Evolutionary conservation across 352 stramenopile genomes (phyloP).

Genomic region (Phytophthora lateralis): DNA sequence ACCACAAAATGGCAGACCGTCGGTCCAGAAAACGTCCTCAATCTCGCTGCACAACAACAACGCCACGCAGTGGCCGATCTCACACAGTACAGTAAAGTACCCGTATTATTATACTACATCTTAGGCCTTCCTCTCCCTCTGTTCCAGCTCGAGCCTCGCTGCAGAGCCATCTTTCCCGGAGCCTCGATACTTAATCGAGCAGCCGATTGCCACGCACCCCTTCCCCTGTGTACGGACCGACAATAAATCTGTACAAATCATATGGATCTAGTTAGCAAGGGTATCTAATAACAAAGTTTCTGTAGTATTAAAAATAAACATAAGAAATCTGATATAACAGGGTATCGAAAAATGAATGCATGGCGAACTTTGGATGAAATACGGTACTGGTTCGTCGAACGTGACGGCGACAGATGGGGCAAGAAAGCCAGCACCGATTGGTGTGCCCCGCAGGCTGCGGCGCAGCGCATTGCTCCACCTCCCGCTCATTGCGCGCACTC

Average conservation of each 20-base stretch:
- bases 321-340: background rate
- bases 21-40: conserved; percentile 9
- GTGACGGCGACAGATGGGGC: conserved; percentile 24
- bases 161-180: background rate
- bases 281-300: too few relatives aligned
- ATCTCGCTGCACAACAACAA: background rate
- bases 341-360: background rate
- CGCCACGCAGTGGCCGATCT: background rate
- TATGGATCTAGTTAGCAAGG: too few relatives aligned
- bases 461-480: conserved; percentile 23
- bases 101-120: too few relatives aligned
- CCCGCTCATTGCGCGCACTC: conserved; percentile 21
- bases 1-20: background rate
- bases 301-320: too few relatives aligned
- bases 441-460: too few relatives aligned
- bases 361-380: background rate
- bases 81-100: background rate
- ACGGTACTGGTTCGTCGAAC: conserved; percentile 4
- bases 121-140: background rate
- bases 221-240: conserved; percentile 20
- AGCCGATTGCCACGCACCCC: conserved; percentile 13
- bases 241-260: too few relatives aligned
- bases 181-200: conserved; percentile 3
- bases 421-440: conserved; percentile 36
- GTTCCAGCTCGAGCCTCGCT: background rate